Evolutionary conservation across 228 moss, liverwort and hornwort genomes (phyloP), one percentile per base, ranked within the genome.

Genomic region (Sphagnum magellanicum): DNA sequence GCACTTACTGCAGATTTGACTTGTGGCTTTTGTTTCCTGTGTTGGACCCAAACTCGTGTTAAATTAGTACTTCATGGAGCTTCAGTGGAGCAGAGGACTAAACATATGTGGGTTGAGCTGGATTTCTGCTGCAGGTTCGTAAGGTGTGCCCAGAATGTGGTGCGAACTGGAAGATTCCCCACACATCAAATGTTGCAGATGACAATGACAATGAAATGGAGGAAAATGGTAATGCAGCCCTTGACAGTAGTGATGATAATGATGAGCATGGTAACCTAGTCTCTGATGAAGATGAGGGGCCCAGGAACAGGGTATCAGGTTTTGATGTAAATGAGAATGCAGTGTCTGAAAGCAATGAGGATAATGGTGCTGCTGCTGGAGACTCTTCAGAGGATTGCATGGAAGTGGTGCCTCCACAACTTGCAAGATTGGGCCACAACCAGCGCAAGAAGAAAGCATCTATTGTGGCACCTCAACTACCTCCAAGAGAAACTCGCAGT

Each of bases 71-170:
- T 59, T 59, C 59, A 59, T 59, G 12, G 15, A 59, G 32, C 3
- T 32, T 32, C 32, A 32, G 32, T 32, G 32, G 32, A 66, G 4
- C 65, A 4, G 51, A 10, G 49, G 12, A 53, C 48, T 55, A 47
- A 6, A 51, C 16, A 48, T 53, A 17, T 60, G 15, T 32, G 16
- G 17, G 63, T 32, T 32, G 32, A 32, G 32, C 32, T 32, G 32
- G 32, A 32, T 32, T 32, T 32, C 32, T 32, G 64, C 68, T 76
- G 61, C 82, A 85, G 88, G 74, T 64, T 63, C 65, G 77, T 5
- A 81, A 60, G 75, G 79, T 85, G 47, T 88, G 88, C 67, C 81
- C 88, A 49, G 70, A 75, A 47, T 88, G 88, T 80, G 63, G 72
- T 52, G 74, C 85, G 49, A 74, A 74, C 48, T 88, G 88, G 88